Percentiles rank a stretch among this genome's conserved stretches.
phyloP scores from a whole-genome alignment of 2,329 filamentous ascomycete genomes.

The Sarocladium strictum region DNA sequence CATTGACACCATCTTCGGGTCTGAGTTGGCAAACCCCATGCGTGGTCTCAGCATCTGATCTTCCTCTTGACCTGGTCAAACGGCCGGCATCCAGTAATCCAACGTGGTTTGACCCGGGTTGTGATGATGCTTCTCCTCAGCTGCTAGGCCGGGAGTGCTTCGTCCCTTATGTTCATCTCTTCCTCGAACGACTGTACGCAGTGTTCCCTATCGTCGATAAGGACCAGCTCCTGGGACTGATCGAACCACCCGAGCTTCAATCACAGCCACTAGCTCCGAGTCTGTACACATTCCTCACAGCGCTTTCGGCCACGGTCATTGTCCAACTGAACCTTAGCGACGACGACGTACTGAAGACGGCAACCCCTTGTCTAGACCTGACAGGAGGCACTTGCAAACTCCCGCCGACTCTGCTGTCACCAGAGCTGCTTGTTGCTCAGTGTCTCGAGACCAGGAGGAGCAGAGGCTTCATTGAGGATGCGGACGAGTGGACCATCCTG shows the following conservation, averaged over 20 bases:
- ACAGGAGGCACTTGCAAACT: neutral
- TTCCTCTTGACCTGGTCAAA: neutral
- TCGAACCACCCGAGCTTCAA: neutral
- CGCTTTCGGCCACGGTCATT: constrained; percentile 16
- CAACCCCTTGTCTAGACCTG: neutral
- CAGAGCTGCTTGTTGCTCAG: constrained; percentile 14
- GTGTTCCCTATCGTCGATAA: constrained; percentile 17
- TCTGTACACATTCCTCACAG: constrained; percentile 12
- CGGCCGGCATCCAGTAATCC: neutral
- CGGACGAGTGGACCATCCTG: constrained; percentile 16
- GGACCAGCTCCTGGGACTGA: constrained; percentile 9
- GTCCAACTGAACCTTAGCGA: constrained; percentile 15
- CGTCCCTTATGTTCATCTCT: constrained; percentile 15
- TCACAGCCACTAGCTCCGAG: neutral
- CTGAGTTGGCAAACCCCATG: neutral
- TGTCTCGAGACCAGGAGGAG: constrained; percentile 11
- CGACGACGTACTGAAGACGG: neutral
- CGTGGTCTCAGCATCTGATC: neutral
- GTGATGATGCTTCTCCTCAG: neutral
- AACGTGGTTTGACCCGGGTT: neutral
- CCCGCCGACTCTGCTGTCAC: constrained; percentile 1
- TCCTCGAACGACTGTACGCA: constrained; percentile 16
- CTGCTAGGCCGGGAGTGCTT: neutral
- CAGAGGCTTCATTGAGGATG: constrained; percentile 14
- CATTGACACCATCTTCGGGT: neutral